Evolutionary conservation across 768 basidiomycete genomes (phyloP).

Genomic region (Erythrobasidium yunnanense): DNA sequence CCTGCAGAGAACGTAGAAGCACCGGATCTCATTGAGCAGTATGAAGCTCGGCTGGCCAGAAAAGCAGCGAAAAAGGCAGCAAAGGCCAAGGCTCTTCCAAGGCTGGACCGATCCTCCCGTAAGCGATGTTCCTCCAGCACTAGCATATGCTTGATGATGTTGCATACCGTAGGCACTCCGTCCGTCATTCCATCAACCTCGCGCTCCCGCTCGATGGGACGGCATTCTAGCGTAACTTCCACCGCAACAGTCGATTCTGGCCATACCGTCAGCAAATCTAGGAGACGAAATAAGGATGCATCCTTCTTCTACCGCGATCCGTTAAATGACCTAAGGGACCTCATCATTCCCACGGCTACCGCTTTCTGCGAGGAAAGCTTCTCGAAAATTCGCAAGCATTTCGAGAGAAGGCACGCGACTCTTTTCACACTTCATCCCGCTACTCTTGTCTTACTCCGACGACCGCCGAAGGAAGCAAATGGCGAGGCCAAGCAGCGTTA

Average conservation of each 20-base stretch:
- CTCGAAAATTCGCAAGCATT: not conserved
- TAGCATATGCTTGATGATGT: no score
- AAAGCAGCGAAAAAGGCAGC: not conserved
- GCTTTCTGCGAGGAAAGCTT: not conserved
- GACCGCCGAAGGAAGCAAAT: not conserved
- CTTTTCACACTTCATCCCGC: conserved; percentile 1
- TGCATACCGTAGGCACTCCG: no score
- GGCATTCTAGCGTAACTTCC: no score
- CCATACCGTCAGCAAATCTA: no score
- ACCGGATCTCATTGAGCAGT: not conserved
- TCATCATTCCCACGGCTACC: not conserved
- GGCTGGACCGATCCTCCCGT: no score
- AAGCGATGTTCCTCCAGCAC: no score
- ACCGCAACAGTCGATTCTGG: no score
- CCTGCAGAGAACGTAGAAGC: not conserved
- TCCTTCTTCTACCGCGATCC: not conserved
- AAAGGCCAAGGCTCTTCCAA: not conserved
- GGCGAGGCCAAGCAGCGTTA: not conserved
- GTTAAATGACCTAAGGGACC: not conserved
- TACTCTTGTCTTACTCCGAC: conserved; percentile 1
- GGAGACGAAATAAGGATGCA: no score
- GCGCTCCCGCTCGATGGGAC: no score
- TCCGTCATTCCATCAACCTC: no score
- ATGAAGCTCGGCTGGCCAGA: not conserved
- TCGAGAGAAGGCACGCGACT: not conserved